These are phyloP conservation scores for Penicillium atrosanguineum DNA, from an alignment of 495 filamentous ascomycete species.

Conservation along the genomic window DNA sequence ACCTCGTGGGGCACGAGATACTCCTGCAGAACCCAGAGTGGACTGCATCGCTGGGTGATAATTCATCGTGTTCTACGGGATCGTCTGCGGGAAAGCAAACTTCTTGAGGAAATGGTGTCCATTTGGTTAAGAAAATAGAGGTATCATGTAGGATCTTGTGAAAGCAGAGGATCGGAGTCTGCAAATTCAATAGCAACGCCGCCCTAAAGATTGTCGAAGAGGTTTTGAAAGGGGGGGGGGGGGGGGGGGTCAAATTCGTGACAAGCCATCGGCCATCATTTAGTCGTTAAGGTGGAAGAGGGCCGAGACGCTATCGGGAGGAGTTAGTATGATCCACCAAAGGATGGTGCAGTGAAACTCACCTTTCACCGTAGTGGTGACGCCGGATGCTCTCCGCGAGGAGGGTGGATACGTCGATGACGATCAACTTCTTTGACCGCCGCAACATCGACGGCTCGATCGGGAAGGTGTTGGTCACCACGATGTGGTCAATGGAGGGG, in stretches of 20 bases:
- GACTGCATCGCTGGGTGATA: slow-evolving; percentile 62
- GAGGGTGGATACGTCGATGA: slow-evolving; percentile 84
- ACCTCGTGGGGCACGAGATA: slow-evolving; percentile 50
- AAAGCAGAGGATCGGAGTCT: slow-evolving; percentile 21
- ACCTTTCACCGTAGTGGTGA: slow-evolving; percentile 85
- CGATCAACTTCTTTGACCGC: slow-evolving; percentile 76
- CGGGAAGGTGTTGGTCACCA: slow-evolving; percentile 96
- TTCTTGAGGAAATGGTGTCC: slow-evolving; percentile 8
- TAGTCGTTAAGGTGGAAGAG: slow-evolving; percentile 66
- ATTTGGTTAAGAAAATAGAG: slow-evolving; percentile 18
- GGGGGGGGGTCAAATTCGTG: slow-evolving; percentile 15
- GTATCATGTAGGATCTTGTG: slow-evolving; percentile 25
- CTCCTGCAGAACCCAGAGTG: slow-evolving; percentile 64
- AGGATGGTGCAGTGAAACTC: slow-evolving; percentile 21
- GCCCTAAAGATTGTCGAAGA: slow-evolving; percentile 14
- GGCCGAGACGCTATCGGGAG: slow-evolving; percentile 67
- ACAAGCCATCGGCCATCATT: slow-evolving; percentile 21
- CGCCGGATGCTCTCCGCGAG: slow-evolving; percentile 89
- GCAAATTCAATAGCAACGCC: slow-evolving; percentile 27
- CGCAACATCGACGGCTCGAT: slow-evolving; percentile 69
- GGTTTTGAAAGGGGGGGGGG: too few relatives aligned
- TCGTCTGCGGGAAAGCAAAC: slow-evolving; percentile 9
- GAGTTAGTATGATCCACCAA: slow-evolving; percentile 4
- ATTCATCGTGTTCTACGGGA: slow-evolving; percentile 4
- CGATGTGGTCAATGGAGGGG: slow-evolving; percentile 86